Evolutionary conservation across 441 rosid species (phyloP).

Genomic region (Populus hybrid): DNA sequence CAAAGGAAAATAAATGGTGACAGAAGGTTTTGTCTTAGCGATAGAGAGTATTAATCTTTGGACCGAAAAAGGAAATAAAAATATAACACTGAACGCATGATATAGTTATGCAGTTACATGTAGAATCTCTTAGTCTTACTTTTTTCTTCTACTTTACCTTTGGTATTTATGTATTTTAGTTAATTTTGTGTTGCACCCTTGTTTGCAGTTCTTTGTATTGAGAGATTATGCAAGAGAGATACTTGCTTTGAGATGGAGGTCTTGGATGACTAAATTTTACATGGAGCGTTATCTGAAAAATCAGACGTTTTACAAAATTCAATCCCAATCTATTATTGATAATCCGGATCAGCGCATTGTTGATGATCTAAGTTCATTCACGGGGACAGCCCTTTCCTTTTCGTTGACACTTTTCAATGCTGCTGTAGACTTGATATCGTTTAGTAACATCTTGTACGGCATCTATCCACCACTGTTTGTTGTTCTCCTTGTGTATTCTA

Average conservation of each 20-base stretch:
- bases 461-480: slow-evolving; percentile 87
- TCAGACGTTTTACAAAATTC: slow-evolving; percentile 84
- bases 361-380: slow-evolving; percentile 87
- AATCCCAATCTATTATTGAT: slow-evolving; percentile 86
- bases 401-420: slow-evolving; percentile 78
- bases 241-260: slow-evolving; percentile 85
- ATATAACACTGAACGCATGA: too few relatives aligned
- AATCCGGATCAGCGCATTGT: slow-evolving; percentile 96
- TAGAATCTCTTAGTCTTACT: too few relatives aligned
- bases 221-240: slow-evolving; percentile 88
- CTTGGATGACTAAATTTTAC: slow-evolving; percentile 94
- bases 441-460: slow-evolving; percentile 87
- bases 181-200: not conserved
- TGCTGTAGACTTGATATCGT: slow-evolving; percentile 84
- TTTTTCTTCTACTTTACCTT: not conserved
- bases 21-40: not conserved
- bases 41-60: not conserved
- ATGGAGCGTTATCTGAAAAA: slow-evolving; percentile 72
- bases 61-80: too few relatives aligned
- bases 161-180: not conserved
- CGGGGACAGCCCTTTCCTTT: slow-evolving; percentile 84
- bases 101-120: too few relatives aligned
- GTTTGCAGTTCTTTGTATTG: slow-evolving; percentile 72
- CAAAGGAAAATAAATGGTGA: not conserved
- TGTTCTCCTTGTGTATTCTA: slow-evolving; percentile 74